phyloP scores from a whole-genome alignment of 192 early-diverging fungal genomes.

The Mortierella alpina region DNA sequence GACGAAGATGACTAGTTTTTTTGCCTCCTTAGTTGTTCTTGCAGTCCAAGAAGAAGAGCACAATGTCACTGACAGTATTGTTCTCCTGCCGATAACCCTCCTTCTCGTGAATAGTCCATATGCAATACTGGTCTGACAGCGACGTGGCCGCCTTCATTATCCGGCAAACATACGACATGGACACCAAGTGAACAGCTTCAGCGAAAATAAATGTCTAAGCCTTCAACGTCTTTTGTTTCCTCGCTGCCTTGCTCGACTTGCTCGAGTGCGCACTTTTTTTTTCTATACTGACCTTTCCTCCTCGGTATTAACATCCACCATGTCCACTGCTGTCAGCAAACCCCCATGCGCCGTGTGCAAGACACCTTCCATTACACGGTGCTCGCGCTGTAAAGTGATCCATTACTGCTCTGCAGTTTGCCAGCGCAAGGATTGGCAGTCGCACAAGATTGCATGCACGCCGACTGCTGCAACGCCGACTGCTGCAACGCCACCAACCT shows the following conservation, averaged over 20 bases:
- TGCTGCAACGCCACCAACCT: neutral
- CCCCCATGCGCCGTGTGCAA: slow-evolving; percentile 40
- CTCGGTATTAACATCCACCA: neutral
- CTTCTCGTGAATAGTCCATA: slow-evolving; percentile 27
- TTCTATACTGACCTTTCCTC: neutral
- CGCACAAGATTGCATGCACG: slow-evolving; percentile 50
- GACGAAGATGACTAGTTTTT: neutral
- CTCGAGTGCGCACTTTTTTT: neutral
- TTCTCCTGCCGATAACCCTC: neutral
- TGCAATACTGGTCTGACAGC: slow-evolving; percentile 63
- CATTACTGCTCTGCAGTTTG: slow-evolving; percentile 48
- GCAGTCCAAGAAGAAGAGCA: neutral
- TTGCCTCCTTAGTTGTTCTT: neutral
- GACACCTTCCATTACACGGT: slow-evolving; percentile 40
- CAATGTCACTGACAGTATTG: neutral
- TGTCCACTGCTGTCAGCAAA: slow-evolving; percentile 11
- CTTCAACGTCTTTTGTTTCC: neutral
- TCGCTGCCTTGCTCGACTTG: too few species aligned
- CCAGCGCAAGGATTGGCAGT: slow-evolving; percentile 43
- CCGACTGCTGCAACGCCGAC: slow-evolving; percentile 10
- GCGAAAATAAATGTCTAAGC: slow-evolving; percentile 1
- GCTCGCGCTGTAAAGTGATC: slow-evolving; percentile 41
- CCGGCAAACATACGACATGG: slow-evolving; percentile 63
- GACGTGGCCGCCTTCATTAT: slow-evolving; percentile 73
- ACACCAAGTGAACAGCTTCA: neutral